Evolutionary conservation across 208 protist genomes (phyloP), one percentile per base, ranked within the genome.

Genomic region (Trypanosoma cruzi): DNA sequence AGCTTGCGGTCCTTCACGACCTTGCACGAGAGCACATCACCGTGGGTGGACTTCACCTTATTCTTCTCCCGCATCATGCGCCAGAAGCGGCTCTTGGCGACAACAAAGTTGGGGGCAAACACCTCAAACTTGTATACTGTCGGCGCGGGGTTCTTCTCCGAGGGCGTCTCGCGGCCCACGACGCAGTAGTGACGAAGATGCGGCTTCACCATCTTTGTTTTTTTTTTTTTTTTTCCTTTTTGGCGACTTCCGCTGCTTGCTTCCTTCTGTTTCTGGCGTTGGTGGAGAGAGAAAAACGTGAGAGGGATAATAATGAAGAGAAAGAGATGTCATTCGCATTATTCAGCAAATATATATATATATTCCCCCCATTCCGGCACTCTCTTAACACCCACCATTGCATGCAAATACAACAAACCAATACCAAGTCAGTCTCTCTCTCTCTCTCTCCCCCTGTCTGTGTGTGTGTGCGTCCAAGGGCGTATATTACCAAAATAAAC

Each of bases 41-140:
- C 99, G 80, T 98, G 93, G 48, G 97, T 93, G 72, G 96, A 92
- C 98, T 99, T 99, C 71, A 99, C 80, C 86, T 99, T 99, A 64
- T 98, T 90, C 76, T 99, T 94, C 70, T 97, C 87, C 54, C 86
- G 85, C 80, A 99, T 94, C 93, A 99, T 99, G 82, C 99, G 98
- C 99, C 99, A 99, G 98, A 99, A 99, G 77, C 98, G 91, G 78
- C 84, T 96, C 85, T 98, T 98, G 55, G 99, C 99, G 42, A 99
- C 91, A 34, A 99, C 97, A 68, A 91, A 91, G 91, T 99, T 99
- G 32, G 90, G 84, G 36, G 99, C 98, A 78, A 99, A 99, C 58
- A 99, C 90, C 76, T 95, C 95, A 88, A 99, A 99, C 82, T 98
- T 97, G 98, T 98, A 99, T 67, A 99, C 82, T 58, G 75, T 76